A percentile compares a stretch with the other conserved stretches of the same genome.
phyloP scores from a whole-genome alignment of 441 rosid species.

The Bocquillonia castaneifolia region DNA sequence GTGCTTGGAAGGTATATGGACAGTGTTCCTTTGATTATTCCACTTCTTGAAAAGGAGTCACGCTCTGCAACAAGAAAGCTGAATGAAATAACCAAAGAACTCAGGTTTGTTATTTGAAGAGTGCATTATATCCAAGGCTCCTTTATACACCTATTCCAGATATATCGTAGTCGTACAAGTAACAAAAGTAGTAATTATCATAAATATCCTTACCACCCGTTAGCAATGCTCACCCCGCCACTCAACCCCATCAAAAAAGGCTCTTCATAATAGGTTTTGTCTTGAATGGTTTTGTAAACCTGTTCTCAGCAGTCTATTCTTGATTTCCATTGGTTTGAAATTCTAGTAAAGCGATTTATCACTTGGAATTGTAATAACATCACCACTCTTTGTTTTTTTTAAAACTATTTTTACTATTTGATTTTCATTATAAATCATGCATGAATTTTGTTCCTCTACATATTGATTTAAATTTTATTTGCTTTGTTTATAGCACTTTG shows the following conservation, averaged over 20 bases:
- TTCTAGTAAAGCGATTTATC: too few species aligned
- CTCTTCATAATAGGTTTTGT: too few species aligned
- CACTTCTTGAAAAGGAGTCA: constrained; percentile 85
- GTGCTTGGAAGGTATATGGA: constrained; percentile 72
- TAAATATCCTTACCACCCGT: too few species aligned
- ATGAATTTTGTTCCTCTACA: constrained; percentile 16
- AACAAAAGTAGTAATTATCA: too few species aligned
- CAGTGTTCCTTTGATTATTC: constrained; percentile 82
- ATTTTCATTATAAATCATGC: constrained; percentile 12
- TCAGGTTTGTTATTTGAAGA: constrained; percentile 48
- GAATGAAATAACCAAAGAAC: constrained; percentile 72
- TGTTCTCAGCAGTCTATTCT: background rate
- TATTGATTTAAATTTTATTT: constrained; percentile 8
- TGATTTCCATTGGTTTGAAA: too few species aligned
- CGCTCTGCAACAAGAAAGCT: constrained; percentile 62
- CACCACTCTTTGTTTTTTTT: background rate
- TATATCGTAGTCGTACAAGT: too few species aligned
- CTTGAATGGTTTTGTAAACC: background rate
- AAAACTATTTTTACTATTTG: background rate
- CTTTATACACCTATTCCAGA: too few species aligned
- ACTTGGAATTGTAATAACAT: background rate
- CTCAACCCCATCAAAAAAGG: background rate
- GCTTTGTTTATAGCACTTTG: constrained; percentile 54
- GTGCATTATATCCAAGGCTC: constrained; percentile 5
- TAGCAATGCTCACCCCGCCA: too few species aligned